These are phyloP conservation scores for Clathrospora elynae DNA, from an alignment of 2,329 filamentous ascomycete genomes.

Conservation along the genomic window DNA sequence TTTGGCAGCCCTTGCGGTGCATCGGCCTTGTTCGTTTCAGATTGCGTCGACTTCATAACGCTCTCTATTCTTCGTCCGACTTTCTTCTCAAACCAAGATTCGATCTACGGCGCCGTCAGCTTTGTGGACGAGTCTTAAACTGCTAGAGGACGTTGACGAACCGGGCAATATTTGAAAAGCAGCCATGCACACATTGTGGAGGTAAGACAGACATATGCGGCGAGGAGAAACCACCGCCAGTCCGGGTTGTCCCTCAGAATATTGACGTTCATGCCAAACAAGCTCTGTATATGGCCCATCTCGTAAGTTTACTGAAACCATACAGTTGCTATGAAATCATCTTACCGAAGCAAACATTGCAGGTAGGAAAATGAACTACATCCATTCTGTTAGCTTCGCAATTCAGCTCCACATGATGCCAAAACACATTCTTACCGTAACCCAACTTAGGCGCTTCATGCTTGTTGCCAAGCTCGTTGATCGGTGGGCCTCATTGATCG, in stretches of 20 bases:
- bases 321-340: background rate
- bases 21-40: too few species aligned
- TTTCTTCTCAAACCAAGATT: too few species aligned
- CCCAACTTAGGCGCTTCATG: slow-evolving; percentile 15
- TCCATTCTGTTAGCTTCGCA: too few species aligned
- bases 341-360: slow-evolving; percentile 9
- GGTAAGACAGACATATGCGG: background rate
- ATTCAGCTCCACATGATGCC: too few species aligned
- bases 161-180: slow-evolving; percentile 1
- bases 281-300: background rate
- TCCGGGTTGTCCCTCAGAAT: slow-evolving; percentile 4
- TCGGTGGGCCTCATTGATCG: slow-evolving; percentile 15
- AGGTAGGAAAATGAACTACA: slow-evolving; percentile 10
- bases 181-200: slow-evolving; percentile 6
- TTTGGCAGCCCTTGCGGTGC: too few species aligned
- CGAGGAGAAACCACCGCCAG: slow-evolving; percentile 8
- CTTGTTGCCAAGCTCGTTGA: slow-evolving; percentile 15
- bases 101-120: too few species aligned
- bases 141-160: too few species aligned
- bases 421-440: slow-evolving; percentile 7
- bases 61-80: too few species aligned
- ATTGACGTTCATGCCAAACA: slow-evolving; percentile 10
- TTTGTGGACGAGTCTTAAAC: too few species aligned
- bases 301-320: background rate
- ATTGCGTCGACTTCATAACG: too few species aligned